These are phyloP conservation scores for Rhytidhysteron rufulum DNA, from an alignment of 2,329 filamentous ascomycete genomes.

Conservation along the genomic window DNA sequence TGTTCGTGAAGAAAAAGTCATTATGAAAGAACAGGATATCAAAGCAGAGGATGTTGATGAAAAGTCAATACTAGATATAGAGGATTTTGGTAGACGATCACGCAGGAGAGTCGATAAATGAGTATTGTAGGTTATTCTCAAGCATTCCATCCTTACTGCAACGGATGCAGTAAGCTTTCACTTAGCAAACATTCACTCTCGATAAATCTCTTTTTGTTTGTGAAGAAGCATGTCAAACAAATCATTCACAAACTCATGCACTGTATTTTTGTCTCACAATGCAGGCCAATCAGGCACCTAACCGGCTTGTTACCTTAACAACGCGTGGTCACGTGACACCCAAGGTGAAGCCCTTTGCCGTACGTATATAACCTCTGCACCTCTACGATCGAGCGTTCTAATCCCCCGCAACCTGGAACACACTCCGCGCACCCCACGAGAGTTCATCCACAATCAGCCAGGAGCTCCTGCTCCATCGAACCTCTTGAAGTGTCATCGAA, in stretches of 20 bases:
- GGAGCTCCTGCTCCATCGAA: too few relatives aligned
- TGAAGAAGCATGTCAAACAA: background rate
- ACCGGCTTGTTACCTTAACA: background rate
- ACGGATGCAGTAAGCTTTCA: background rate
- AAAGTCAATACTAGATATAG: conserved; percentile 23
- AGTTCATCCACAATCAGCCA: too few relatives aligned
- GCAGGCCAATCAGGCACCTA: background rate
- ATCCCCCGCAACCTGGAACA: background rate
- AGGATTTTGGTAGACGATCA: conserved; percentile 26
- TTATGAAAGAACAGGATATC: conserved; percentile 15
- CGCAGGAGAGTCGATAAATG: conserved; percentile 2
- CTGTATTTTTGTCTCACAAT: background rate
- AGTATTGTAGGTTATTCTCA: conserved; percentile 1
- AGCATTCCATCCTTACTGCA: background rate
- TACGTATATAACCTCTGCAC: background rate
- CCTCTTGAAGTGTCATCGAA: too few relatives aligned
- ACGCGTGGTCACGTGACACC: background rate
- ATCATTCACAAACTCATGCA: background rate
- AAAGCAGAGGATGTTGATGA: conserved; percentile 20
- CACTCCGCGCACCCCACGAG: too few relatives aligned
- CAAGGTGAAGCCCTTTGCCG: background rate
- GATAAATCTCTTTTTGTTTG: background rate
- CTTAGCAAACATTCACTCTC: background rate
- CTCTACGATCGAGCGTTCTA: background rate
- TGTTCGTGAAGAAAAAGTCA: conserved; percentile 16